Evolutionary conservation across 1,284 basidiomycete genomes (phyloP).

Genomic region (Heterobasidion parviporum): DNA sequence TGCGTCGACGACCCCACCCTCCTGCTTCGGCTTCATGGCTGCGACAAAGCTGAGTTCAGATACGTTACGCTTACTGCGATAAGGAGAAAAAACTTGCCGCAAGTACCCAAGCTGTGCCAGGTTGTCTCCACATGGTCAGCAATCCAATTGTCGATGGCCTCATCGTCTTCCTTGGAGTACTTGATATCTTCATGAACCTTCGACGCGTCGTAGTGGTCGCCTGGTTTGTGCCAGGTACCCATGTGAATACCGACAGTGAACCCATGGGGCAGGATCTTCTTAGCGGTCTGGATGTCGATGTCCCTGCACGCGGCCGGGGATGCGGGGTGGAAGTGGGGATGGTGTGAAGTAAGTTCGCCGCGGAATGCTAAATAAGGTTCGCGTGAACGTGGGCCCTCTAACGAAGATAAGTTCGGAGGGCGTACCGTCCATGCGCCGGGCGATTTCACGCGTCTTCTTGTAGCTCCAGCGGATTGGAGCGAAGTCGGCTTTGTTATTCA

Average conservation of each 20-base stretch:
- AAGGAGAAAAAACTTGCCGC: constrained; percentile 25
- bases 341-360: constrained; percentile 62
- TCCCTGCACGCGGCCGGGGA: constrained; percentile 52
- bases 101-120: constrained; percentile 63
- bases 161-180: constrained; percentile 57
- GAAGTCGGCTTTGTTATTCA: constrained; percentile 71
- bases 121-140: constrained; percentile 66
- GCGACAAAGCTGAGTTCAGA: constrained; percentile 2
- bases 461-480: constrained; percentile 72
- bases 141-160: constrained; percentile 65
- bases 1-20: constrained; percentile 72
- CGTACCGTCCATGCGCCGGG: constrained; percentile 63
- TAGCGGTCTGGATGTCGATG: constrained; percentile 63
- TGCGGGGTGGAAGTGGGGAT: constrained; percentile 65
- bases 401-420: not conserved
- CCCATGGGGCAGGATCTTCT: constrained; percentile 49
- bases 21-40: constrained; percentile 71
- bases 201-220: constrained; percentile 42
- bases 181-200: constrained; percentile 60
- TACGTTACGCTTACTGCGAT: not conserved
- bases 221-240: constrained; percentile 58
- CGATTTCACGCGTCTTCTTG: constrained; percentile 66
- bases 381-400: not conserved
- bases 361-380: constrained; percentile 40
- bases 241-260: constrained; percentile 68